Evolutionary conservation across 2,329 filamentous ascomycete species (phyloP).

Genomic region (Colletotrichum sp.): DNA sequence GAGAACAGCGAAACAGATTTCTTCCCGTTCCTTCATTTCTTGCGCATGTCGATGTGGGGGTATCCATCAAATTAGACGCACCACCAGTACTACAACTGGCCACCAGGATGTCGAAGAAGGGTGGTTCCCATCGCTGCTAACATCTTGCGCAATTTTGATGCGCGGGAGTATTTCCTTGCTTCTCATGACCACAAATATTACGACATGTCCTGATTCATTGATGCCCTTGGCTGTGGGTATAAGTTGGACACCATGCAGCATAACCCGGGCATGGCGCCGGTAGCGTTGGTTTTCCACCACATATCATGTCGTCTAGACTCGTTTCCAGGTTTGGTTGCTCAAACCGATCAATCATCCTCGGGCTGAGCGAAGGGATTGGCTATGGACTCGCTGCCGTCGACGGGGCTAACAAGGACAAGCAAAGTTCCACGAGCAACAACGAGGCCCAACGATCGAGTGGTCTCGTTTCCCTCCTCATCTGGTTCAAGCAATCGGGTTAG

Average conservation of each 20-base stretch:
- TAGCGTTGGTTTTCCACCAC: not conserved
- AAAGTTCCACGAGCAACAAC: slow-evolving; percentile 92
- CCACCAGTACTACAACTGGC: not conserved
- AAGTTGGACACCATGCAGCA: not conserved
- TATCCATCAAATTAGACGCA: not conserved
- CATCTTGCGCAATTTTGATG: not conserved
- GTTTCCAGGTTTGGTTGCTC: not conserved
- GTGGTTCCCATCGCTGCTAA: not conserved
- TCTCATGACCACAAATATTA: not conserved
- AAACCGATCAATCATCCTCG: slow-evolving; percentile 62
- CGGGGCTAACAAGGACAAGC: slow-evolving; percentile 88
- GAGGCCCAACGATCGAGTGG: slow-evolving; percentile 79
- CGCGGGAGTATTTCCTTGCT: not conserved
- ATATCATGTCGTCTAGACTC: not conserved
- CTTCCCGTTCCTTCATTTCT: not conserved
- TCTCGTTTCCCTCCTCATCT: slow-evolving; percentile 95
- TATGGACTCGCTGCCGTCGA: slow-evolving; percentile 95
- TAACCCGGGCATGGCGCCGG: not conserved
- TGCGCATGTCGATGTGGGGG: not conserved
- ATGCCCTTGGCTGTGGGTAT: not conserved
- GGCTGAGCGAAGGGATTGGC: slow-evolving; percentile 87
- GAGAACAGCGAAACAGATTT: not conserved
- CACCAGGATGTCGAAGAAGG: not conserved
- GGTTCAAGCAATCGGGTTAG: slow-evolving; percentile 20
- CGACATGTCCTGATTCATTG: not conserved